Percentiles rank a stretch among this genome's conserved stretches.
Conservation (phyloP, 805 yeast genomes). For the Torulaspora delbrueckii region DNA sequence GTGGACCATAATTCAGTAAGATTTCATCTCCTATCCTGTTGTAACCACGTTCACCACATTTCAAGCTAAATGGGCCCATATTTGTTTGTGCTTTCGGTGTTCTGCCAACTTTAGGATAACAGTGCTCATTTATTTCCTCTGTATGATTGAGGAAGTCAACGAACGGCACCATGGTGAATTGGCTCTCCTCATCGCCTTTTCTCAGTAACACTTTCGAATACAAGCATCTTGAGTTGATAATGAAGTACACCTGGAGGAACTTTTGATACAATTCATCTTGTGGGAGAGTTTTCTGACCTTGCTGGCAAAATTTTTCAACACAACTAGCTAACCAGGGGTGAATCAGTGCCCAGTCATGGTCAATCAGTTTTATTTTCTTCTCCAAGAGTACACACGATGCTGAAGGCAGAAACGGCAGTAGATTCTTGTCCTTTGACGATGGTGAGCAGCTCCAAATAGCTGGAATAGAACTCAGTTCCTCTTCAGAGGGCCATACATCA, state of each 20-base stretch:
- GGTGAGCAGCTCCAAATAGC: conserved; percentile 50
- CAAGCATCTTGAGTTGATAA: conserved; percentile 87
- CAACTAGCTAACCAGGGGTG: conserved; percentile 23
- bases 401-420: conserved; percentile 42
- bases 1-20: conserved; percentile 79
- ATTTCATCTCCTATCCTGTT: conserved; percentile 47
- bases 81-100: conserved; percentile 21
- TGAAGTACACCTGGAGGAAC: conserved; percentile 73
- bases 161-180: conserved; percentile 86
- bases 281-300: background rate
- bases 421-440: conserved; percentile 22
- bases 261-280: conserved; percentile 16
- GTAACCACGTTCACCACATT: conserved; percentile 23
- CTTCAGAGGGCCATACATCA: conserved; percentile 52
- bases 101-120: conserved; percentile 43
- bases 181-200: conserved; percentile 44
- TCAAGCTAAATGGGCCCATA: conserved; percentile 29
- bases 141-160: conserved; percentile 85
- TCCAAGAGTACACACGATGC: conserved; percentile 39
- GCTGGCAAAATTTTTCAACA: conserved; percentile 10
- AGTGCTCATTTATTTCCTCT: conserved; percentile 42
- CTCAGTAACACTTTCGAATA: conserved; percentile 64
- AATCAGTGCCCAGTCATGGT: conserved; percentile 43
- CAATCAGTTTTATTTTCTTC: conserved; percentile 42
- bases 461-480: conserved; percentile 56